A percentile compares a stretch with the other conserved stretches of the same genome.
Conservation (phyloP, 352 stramenopile genomes). For the Phytophthora podocarpi region DNA sequence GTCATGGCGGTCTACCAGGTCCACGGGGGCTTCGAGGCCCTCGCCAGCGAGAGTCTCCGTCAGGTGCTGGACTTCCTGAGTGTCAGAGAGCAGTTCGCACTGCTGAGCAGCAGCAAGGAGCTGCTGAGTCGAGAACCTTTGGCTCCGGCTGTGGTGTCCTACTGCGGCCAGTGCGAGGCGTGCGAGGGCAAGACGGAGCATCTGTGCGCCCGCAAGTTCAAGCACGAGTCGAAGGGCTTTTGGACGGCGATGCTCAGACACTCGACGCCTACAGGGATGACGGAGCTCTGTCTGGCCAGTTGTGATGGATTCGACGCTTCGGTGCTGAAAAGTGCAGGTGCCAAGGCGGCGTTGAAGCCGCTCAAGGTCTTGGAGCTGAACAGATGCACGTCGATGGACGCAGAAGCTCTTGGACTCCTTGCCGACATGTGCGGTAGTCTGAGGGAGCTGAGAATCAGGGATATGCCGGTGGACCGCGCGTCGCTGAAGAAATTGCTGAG, state of each 20-base stretch:
- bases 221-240: conserved; percentile 43
- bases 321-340: conserved; percentile 38
- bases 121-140: conserved; percentile 53
- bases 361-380: conserved; percentile 71
- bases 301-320: conserved; percentile 51
- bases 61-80: conserved; percentile 62
- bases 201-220: conserved; percentile 52
- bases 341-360: conserved; percentile 33
- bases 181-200: conserved; percentile 60
- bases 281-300: conserved; percentile 58
- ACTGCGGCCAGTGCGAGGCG: conserved; percentile 56
- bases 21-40: conserved; percentile 24
- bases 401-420: conserved; percentile 47
- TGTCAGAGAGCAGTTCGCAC: conserved; percentile 60
- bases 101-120: conserved; percentile 48
- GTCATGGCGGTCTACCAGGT: conserved; percentile 22
- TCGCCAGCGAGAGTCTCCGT: conserved; percentile 54
- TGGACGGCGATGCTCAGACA: conserved; percentile 61
- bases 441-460: conserved; percentile 63
- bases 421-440: conserved; percentile 54
- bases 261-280: conserved; percentile 40
- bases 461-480: conserved; percentile 69
- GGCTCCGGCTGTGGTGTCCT: conserved; percentile 50
- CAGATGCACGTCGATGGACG: conserved; percentile 48
- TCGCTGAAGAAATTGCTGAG: conserved; percentile 56